Base-by-base conservation (phyloP, 163 green algal species). In the Scenedesmus sp. region DNA sequence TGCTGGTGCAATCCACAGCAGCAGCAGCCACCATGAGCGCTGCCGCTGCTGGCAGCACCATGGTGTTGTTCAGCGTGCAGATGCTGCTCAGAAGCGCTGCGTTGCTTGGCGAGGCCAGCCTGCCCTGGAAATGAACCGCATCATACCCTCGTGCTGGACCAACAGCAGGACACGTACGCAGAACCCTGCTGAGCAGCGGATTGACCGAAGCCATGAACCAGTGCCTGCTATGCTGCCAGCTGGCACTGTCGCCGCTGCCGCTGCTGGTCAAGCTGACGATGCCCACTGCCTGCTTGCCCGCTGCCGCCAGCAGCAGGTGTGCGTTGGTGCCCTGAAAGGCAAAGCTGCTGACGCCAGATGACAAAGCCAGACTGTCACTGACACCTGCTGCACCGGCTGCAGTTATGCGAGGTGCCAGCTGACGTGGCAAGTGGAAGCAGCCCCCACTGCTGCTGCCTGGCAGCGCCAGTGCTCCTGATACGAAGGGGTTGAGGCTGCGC, bases 291-390 rank as follows among this genome's bases (percentile, higher is more conserved):
- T 37, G 30, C 42, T 22, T 20, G 35, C 24, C 13, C 33, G 76
- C 15, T 42, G 84, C 16, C 26, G 79, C 18, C 37, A 96, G 83
- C 59, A 96, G 56, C 26, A 94, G 73, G 78, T 96, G 94, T 0
- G 94, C 93, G 83, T 96, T 96, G 89, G 94, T 96, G 53, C 94
- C 94, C 86, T 94, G 92, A 68, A 94, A 94, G 59, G 89, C 94
- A 87, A 96, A 96, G 16, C 89, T 90, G 86, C 93, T 96, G 4
- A 95, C 87, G 13, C 94, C 94, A 4, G 85, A 73, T 9, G 92
- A 59, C n/a, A 85, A 70, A 2, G 89, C 59, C 70, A 78, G 0
- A 42, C 68, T 35, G 61, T 15, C 16, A n/a, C 16, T 20, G 30
- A 53, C 20, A n/a, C n/a, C 83, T 37, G 24, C 42, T 30, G 40